phyloP scores from a whole-genome alignment of 306 rosid genomes.

The Senna siamea region DNA sequence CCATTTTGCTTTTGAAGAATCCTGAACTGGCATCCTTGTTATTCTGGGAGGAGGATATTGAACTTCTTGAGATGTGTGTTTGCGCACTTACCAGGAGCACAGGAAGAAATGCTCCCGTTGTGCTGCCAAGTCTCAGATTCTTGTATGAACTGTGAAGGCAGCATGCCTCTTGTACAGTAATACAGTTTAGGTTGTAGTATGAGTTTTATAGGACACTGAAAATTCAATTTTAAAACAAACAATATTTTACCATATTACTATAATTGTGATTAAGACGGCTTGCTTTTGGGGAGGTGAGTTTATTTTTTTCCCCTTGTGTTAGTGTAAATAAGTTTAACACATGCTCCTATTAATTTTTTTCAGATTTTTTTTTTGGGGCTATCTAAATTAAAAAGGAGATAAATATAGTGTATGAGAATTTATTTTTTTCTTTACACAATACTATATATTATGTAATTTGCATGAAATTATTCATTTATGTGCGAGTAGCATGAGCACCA shows the following conservation, averaged over 20 bases:
- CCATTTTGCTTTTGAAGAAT: conserved; percentile 90
- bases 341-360: too few relatives aligned
- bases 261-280: conserved; percentile 6
- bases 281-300: neutral
- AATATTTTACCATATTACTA: conserved; percentile 33
- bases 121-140: conserved; percentile 86
- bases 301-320: too few relatives aligned
- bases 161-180: conserved; percentile 29
- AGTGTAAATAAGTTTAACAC: too few relatives aligned
- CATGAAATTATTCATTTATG: too few relatives aligned
- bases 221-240: conserved; percentile 16
- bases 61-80: conserved; percentile 85
- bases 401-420: too few relatives aligned
- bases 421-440: too few relatives aligned
- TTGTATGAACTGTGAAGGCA: conserved; percentile 47
- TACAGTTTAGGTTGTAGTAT: too few relatives aligned
- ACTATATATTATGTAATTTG: too few relatives aligned
- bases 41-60: conserved; percentile 89
- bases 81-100: conserved; percentile 83
- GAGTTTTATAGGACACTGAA: conserved; percentile 27
- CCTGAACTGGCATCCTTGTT: conserved; percentile 74
- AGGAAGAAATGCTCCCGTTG: conserved; percentile 78
- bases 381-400: too few relatives aligned
- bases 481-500: too few relatives aligned
- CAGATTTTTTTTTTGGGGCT: too few relatives aligned